phyloP scores from a whole-genome alignment of 306 rosid genomes.

The Cicer bijugum region DNA sequence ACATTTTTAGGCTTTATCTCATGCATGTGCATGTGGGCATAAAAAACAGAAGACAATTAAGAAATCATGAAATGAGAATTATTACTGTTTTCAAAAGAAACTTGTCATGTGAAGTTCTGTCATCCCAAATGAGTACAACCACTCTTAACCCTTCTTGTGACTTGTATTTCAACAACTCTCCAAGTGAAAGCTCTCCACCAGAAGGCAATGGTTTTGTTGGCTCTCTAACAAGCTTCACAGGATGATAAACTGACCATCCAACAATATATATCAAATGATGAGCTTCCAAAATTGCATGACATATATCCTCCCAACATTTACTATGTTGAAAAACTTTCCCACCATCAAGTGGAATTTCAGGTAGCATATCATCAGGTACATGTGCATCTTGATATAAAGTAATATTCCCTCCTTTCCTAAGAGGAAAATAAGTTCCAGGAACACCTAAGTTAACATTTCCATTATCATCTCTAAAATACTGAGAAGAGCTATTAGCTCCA shows the following conservation, averaged over 20 bases:
- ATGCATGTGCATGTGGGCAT: too few species aligned
- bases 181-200: conserved; percentile 74
- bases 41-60: too few species aligned
- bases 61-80: neutral
- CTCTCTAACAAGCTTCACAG: conserved; percentile 66
- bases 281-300: conserved; percentile 78
- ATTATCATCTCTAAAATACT: conserved; percentile 24
- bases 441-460: conserved; percentile 48
- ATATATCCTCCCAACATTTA: conserved; percentile 77
- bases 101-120: conserved; percentile 76
- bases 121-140: conserved; percentile 73
- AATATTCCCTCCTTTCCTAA: conserved; percentile 66
- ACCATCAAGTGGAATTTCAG: conserved; percentile 59
- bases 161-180: conserved; percentile 71
- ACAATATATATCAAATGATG: conserved; percentile 64
- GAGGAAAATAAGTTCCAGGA: conserved; percentile 70
- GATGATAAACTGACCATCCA: conserved; percentile 74
- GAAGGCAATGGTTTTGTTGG: conserved; percentile 64
- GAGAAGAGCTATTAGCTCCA: conserved; percentile 34
- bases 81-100: conserved; percentile 73
- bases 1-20: too few species aligned
- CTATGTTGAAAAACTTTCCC: conserved; percentile 55
- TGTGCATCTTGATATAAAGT: conserved; percentile 83
- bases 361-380: conserved; percentile 57
- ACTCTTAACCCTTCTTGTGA: conserved; percentile 78